Base-by-base conservation (phyloP, 2,329 filamentous ascomycete genomes). In the Epichloe sp. region DNA sequence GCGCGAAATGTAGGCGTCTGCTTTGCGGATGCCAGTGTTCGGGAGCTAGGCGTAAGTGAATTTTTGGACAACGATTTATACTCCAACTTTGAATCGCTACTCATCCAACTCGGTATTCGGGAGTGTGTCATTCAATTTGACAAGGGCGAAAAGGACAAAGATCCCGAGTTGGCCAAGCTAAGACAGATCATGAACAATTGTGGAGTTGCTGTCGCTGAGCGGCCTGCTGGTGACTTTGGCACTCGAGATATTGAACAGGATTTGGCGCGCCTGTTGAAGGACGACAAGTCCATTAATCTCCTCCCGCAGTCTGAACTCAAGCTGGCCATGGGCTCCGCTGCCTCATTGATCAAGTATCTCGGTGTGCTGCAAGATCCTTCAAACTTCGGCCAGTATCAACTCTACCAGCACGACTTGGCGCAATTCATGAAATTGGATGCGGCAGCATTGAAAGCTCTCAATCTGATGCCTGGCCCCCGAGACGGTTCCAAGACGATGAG, bases 361-460 rank as follows among this genome's bases (percentile, higher is more conserved):
- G 85, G 86, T 37, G 83, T 94, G 37, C 79, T 98, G 68, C 87
- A 93, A 34, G 93, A 98, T 64, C 74, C 87, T 1, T 88, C 87
- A 51, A 98, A 98, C 68, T 97, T 96, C 66, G 93, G 94, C 3
- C 91, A 98, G 63, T 98, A 94, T 63, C 88, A 91, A 65, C 78
- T 98, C 15, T 98, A 97, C 63, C 93, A 98, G 68, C 93, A 98
- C 67, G 93, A 98, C 63, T 71, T 98, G 44, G 85, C 90, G 2
- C 90, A 98, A 61, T 98, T 88, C 66, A 98, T 98, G 93, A 98
- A 96, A 69, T 76, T 98, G 4, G 93, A 98, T 67, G 89, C 94
- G 0, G 88, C 93, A 1, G 93, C 93, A 0, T 73, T 98, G 43
- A 91, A 94, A 62, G 93, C 93, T 0, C 76, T 98, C 50, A 98